Base-by-base conservation (phyloP, 257 asterid genomes). In the Misopates orontium region DNA sequence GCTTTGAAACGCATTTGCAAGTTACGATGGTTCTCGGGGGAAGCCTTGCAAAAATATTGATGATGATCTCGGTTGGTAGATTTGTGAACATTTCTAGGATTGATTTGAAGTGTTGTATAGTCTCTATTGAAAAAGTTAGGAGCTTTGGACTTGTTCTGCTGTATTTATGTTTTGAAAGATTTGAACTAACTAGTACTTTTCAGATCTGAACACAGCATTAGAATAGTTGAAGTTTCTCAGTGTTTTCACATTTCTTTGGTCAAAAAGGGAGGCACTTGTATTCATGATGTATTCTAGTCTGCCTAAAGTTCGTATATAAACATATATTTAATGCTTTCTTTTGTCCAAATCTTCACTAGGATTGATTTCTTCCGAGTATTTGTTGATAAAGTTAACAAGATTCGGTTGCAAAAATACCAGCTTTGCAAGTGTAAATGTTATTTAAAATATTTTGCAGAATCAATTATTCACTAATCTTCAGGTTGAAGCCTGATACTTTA, bases 1-100 rank as follows among this genome's bases (percentile, higher is more conserved):
- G 1, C 62, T 73, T 78, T 75, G 79, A 75, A n/a, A 76, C 81
- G 12, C 70, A 68, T 20, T 73, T 66, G 73, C 75, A 74, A 5
- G n/a, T 20, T 10, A 10, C 0, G 48, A 78, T 67, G 57, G 56
- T 32, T 56, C 60, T 48, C 22, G 74, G 7, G 0, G 82, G 82
- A 21, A 80, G 67, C 36, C 79, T 68, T 12, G 75, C 56, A 11
- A 80, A 66, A 41, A 83, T 78, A 19, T 81, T 44, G 18, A 68
- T 23, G 64, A 44, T 47, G 31, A 69, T 55, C 23, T 69, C 75
- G 52, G 71, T 47, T 20, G 84, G 81, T 17, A 77, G 66, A 60
- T 60, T 60, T 32, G 20, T 41, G 13, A 60, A 42, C 8, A 20
- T 41, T 7, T 21, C 8, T 19, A 16, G 57, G 31, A 52, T 44